Evolutionary conservation across 192 early-diverging fungal genomes (phyloP), one percentile per base, ranked within the genome.

Genomic region (Phycomyces nitens): DNA sequence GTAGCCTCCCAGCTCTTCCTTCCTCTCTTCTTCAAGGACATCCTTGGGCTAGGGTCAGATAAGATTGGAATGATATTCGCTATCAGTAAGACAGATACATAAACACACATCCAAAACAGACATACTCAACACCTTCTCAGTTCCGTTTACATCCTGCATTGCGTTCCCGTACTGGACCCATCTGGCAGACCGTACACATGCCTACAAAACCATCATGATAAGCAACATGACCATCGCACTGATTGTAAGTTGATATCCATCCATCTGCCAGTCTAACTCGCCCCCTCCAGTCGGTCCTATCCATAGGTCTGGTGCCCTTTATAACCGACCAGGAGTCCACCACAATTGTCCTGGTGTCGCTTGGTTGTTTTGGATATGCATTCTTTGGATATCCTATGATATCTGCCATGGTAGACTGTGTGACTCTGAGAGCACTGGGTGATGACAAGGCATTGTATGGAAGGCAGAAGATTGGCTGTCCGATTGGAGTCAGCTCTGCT

Each of bases 131-230:
- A 20, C 9, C 29, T 20, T 44, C 14, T 22, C 20, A 67, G 65
- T 56, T 2, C 65, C 65, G 12, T 67, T 67, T 67, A 56, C 57
- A 15, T 67, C 65, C 12, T 67, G 44, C 23, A 29, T 67, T 29
- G 54, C 65, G 15, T 60, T 67, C 53, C 65, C 65, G 26, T 67
- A 53, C 59, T 67, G 65, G 65, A 67, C 65, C 6, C 24, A 49
- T 15, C 38, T 57, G 20, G 27, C 57, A 0, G 65, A 67, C 50
- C 56, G 57, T 3, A 39, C 57, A 18, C 40, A 38, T 38, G 27
- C 41, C 26, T 67, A 67, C 38, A 67, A 67, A 21, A 34, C 42
- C 10, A 40, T 60, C 47, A 67, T 67, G 65, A 67, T 67, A 20
- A 21, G 14, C 26, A 67, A 67, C 50, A 67, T 60, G 57, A 12